Evolutionary conservation across 2,329 filamentous ascomycete species (phyloP).

Genomic region (Microdochium trichocladiopsis): DNA sequence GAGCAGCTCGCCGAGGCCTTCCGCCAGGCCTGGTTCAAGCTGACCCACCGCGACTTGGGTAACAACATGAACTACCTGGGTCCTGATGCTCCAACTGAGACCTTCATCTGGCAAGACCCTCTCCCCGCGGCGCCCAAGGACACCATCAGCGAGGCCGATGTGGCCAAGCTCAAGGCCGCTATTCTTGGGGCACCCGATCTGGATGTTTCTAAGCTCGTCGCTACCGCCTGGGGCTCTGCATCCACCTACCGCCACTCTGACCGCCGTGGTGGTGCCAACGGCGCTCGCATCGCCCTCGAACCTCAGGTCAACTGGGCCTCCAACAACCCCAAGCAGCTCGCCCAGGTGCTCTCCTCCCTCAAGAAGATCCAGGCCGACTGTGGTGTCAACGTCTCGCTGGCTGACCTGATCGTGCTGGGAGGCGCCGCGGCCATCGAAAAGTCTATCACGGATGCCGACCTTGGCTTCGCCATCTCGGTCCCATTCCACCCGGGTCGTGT

Average conservation of each 20-base stretch:
- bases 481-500: slow-evolving; percentile 68
- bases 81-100: slow-evolving; percentile 65
- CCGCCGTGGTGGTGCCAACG: slow-evolving; percentile 79
- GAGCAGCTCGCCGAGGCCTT: slow-evolving; percentile 65
- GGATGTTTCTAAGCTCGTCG: slow-evolving; percentile 53
- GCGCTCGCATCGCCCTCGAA: slow-evolving; percentile 66
- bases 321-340: slow-evolving; percentile 65
- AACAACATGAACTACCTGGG: slow-evolving; percentile 65
- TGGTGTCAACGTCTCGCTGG: slow-evolving; percentile 69
- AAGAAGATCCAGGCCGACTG: slow-evolving; percentile 51
- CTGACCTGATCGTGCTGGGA: slow-evolving; percentile 72
- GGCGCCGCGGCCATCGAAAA: slow-evolving; percentile 67
- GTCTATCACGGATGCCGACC: slow-evolving; percentile 44
- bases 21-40: slow-evolving; percentile 74
- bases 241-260: slow-evolving; percentile 69
- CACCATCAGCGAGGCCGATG: slow-evolving; percentile 54
- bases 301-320: slow-evolving; percentile 67
- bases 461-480: slow-evolving; percentile 43
- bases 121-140: slow-evolving; percentile 52
- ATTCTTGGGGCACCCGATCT: slow-evolving; percentile 57
- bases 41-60: slow-evolving; percentile 73
- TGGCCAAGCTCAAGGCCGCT: slow-evolving; percentile 59
- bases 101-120: slow-evolving; percentile 69
- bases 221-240: slow-evolving; percentile 61
- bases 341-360: slow-evolving; percentile 52